Evolutionary conservation across 1,284 basidiomycete species (phyloP).

Genomic region (Irpex sp.): DNA sequence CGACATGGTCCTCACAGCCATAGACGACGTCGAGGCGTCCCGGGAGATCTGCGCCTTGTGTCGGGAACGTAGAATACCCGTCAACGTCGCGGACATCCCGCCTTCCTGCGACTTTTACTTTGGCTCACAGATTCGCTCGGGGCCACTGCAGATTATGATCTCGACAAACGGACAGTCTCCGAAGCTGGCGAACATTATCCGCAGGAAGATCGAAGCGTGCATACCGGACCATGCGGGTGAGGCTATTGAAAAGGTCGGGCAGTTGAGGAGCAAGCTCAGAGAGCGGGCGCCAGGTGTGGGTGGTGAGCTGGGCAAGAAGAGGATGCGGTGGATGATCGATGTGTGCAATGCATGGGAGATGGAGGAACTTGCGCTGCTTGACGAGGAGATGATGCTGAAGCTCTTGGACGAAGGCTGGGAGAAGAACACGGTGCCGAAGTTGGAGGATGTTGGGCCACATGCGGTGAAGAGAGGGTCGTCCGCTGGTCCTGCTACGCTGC

Average conservation of each 20-base stretch:
- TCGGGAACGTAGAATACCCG: constrained; percentile 70
- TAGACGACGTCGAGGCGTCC: constrained; percentile 80
- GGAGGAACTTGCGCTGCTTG: constrained; percentile 68
- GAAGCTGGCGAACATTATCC: constrained; percentile 84
- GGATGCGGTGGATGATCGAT: constrained; percentile 96
- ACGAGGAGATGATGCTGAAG: constrained; percentile 55
- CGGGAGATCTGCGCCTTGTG: constrained; percentile 73
- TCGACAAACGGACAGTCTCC: constrained; percentile 95
- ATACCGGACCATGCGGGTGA: constrained; percentile 75
- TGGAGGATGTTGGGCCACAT: constrained; percentile 35
- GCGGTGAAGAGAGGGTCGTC: constrained; percentile 5
- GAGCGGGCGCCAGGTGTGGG: constrained; percentile 76
- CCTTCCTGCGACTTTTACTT: constrained; percentile 98
- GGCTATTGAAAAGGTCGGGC: constrained; percentile 81
- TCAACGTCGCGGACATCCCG: constrained; percentile 97
- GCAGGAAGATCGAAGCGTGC: constrained; percentile 63
- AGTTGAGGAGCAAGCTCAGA: constrained; percentile 64
- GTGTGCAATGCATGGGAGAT: constrained; percentile 85
- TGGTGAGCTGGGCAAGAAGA: constrained; percentile 62
- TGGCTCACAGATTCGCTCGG: constrained; percentile 88
- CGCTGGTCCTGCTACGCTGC: constrained; percentile 1
- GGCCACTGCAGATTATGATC: constrained; percentile 93
- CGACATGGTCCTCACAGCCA: constrained; percentile 93
- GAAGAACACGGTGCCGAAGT: constrained; percentile 45
- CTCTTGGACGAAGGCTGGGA: constrained; percentile 73